These are phyloP conservation scores for Heteromeles arbutifolia DNA, from an alignment of 306 rosid species.

Conservation along the genomic window DNA sequence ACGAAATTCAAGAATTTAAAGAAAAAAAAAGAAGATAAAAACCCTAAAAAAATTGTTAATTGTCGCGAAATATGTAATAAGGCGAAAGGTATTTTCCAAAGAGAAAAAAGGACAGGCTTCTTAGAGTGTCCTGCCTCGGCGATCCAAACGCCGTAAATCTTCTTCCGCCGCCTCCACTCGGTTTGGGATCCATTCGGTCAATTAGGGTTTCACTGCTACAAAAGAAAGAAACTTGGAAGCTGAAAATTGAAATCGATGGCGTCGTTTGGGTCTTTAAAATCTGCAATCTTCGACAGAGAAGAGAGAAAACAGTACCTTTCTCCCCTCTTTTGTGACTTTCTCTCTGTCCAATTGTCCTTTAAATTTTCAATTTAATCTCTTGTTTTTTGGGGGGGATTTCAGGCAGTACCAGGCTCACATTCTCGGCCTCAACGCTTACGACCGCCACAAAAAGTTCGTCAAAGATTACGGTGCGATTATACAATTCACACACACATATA, in stretches of 20 bases:
- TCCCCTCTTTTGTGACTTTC: background rate
- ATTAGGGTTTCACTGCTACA: background rate
- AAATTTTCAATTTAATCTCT: background rate
- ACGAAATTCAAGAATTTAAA: no score
- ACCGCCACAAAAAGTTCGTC: slow-evolving; percentile 49
- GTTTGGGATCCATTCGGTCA: background rate
- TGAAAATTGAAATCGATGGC: slow-evolving; percentile 21
- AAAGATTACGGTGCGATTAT: slow-evolving; percentile 55
- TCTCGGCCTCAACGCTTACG: slow-evolving; percentile 53
- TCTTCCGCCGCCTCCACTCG: background rate
- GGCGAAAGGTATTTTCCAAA: no score
- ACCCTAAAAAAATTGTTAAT: no score
- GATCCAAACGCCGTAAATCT: no score
- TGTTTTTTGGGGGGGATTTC: background rate
- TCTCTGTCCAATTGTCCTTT: background rate
- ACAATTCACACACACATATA: background rate
- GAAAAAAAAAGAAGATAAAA: no score
- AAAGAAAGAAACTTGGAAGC: background rate
- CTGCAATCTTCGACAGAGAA: slow-evolving; percentile 41
- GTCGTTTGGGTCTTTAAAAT: slow-evolving; percentile 40
- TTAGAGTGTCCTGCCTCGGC: no score
- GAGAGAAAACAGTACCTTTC: slow-evolving; percentile 44
- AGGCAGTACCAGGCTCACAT: slow-evolving; percentile 59
- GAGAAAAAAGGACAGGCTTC: no score
- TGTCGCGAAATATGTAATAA: no score